phyloP scores from a whole-genome alignment of 2,329 filamentous ascomycete genomes.

The Claviceps monticola region DNA sequence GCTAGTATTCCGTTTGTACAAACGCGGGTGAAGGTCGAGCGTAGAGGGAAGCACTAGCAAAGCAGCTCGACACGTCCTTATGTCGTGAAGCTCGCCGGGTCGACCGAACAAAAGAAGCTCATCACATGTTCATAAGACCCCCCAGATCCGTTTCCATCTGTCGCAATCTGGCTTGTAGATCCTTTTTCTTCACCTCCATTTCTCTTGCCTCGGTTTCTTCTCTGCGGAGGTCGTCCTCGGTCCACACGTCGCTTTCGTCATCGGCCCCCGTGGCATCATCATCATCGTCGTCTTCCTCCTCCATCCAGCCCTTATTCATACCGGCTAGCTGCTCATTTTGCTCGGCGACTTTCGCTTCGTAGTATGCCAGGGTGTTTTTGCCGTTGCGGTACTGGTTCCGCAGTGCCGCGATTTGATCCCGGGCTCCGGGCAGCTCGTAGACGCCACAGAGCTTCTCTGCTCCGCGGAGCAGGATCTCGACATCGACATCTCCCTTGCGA shows the following conservation, averaged over 20 bases:
- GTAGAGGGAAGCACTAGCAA: background rate
- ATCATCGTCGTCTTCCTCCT: conserved; percentile 41
- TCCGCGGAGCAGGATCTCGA: conserved; percentile 70
- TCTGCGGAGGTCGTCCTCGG: conserved; percentile 51
- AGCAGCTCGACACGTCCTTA: conserved; percentile 1
- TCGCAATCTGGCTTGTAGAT: conserved; percentile 37
- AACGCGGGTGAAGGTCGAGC: background rate
- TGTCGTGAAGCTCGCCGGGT: background rate
- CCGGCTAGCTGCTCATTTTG: conserved; percentile 60
- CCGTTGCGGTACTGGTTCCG: conserved; percentile 59
- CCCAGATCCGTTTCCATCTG: conserved; percentile 43
- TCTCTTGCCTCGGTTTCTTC: conserved; percentile 54
- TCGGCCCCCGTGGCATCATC: conserved; percentile 39
- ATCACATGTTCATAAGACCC: conserved; percentile 38
- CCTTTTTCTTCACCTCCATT: conserved; percentile 41
- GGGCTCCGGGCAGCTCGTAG: conserved; percentile 68
- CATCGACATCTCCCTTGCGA: conserved; percentile 58
- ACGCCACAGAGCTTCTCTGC: conserved; percentile 84
- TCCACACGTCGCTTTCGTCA: conserved; percentile 36
- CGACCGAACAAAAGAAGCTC: background rate
- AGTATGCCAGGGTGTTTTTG: conserved; percentile 59
- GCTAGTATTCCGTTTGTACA: background rate
- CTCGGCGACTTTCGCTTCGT: conserved; percentile 66
- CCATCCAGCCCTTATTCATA: conserved; percentile 53
- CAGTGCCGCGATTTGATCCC: conserved; percentile 60